Percentiles rank a stretch among this genome's conserved stretches.
These are phyloP conservation scores for Lentinus tigrinus DNA, from an alignment of 768 basidiomycete genomes.

Conservation along the genomic window DNA sequence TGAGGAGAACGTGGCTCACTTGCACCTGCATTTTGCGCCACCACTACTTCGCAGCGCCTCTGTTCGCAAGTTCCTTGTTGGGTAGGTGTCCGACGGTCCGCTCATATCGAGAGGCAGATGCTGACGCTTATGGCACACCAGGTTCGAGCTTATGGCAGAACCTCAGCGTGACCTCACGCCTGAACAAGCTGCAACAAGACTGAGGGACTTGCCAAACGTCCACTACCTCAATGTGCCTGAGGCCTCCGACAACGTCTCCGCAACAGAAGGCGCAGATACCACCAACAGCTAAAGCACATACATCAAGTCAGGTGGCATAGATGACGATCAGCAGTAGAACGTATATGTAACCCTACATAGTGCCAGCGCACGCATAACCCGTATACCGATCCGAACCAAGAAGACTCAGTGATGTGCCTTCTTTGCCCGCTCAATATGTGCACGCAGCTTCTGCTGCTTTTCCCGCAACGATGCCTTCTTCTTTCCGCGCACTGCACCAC, in stretches of 20 bases:
- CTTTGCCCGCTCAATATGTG: slow-evolving; percentile 73
- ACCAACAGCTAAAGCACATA: slow-evolving; percentile 1
- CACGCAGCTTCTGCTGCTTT: slow-evolving; percentile 76
- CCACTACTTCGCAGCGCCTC: slow-evolving; percentile 80
- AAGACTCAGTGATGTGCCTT: slow-evolving; percentile 32
- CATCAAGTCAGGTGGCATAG: neutral
- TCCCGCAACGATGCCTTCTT: slow-evolving; percentile 80
- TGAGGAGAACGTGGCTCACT: slow-evolving; percentile 59
- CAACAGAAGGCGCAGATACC: neutral
- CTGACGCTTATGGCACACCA: slow-evolving; percentile 27
- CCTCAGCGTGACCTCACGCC: slow-evolving; percentile 87
- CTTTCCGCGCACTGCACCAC: slow-evolving; percentile 74
- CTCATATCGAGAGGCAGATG: no score
- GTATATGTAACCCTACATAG: neutral
- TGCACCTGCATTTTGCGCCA: slow-evolving; percentile 87
- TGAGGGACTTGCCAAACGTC: slow-evolving; percentile 53
- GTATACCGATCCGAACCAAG: neutral
- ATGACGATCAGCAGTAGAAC: neutral
- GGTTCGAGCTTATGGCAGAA: slow-evolving; percentile 90
- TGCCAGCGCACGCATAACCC: neutral
- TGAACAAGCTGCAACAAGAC: slow-evolving; percentile 75
- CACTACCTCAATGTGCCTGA: slow-evolving; percentile 51
- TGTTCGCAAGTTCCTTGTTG: slow-evolving; percentile 87
- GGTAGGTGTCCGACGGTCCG: slow-evolving; percentile 52
- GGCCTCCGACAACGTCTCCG: slow-evolving; percentile 2